Conservation (phyloP, 768 basidiomycete genomes). For the Kwoniella heveanensis region DNA sequence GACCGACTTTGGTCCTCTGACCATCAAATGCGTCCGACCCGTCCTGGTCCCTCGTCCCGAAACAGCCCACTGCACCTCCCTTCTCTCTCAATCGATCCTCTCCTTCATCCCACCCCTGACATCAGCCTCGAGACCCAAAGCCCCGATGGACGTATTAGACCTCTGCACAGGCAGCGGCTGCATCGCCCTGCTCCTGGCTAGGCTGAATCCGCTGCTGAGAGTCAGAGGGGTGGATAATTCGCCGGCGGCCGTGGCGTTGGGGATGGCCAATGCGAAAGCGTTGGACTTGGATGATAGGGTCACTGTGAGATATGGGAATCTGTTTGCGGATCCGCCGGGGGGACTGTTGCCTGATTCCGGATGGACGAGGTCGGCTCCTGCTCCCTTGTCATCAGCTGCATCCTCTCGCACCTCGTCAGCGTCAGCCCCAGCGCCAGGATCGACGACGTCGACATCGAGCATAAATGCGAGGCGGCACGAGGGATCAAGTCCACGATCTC, state of each 20-base stretch:
- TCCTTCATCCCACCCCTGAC: conserved; percentile 16
- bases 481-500: conserved; percentile 8
- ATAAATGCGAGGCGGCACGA: neutral
- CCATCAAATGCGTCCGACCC: conserved; percentile 72
- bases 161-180: conserved; percentile 92
- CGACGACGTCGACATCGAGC: too few relatives aligned
- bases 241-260: conserved; percentile 27
- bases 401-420: neutral
- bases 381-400: neutral
- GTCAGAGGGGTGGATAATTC: conserved; percentile 39
- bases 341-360: neutral
- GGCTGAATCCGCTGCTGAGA: conserved; percentile 36
- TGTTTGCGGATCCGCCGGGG: conserved; percentile 5
- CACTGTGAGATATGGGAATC: conserved; percentile 15
- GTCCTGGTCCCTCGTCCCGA: conserved; percentile 93
- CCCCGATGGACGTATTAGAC: conserved; percentile 67
- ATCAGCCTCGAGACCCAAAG: conserved; percentile 47
- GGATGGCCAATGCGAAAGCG: conserved; percentile 11
- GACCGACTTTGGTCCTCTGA: conserved; percentile 73
- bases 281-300: conserved; percentile 9
- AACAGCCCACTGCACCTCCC: conserved; percentile 59
- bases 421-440: too few relatives aligned
- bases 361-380: neutral
- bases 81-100: conserved; percentile 70
- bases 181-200: conserved; percentile 81